Evolutionary conservation across 2,329 filamentous ascomycete genomes (phyloP), one percentile per base, ranked within the genome.

Genomic region (Pyrenophora tritici-repentis): DNA sequence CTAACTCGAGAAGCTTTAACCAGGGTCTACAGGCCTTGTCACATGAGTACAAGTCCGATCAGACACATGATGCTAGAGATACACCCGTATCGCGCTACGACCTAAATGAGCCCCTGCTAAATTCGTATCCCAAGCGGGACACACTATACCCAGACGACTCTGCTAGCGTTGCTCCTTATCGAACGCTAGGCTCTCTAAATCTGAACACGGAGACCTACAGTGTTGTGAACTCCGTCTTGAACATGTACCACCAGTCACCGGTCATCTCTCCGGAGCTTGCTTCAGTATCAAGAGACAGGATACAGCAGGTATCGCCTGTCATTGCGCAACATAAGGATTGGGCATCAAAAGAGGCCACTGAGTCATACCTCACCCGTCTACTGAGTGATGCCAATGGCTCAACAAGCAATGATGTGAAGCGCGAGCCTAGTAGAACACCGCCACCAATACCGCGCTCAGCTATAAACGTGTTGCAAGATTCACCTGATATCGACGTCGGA

Each of bases 321-420:
- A 67, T 84, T 45, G 80, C 79, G n/a, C 78, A 78, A 55, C 75
- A 81, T 51, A 78, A 78, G 6, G 76, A 78, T 29, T 84, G 81
- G 78, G 79, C 81, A 43, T 79, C 80, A 1, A 80, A 79, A 48
- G 79, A 80, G 49, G 79, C 81, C 2, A 81, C 79, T 3, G 79
- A 81, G 53, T 74, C 81, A n/a, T 84, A 82, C 63, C 66, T 84
- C 4, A 77, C 81, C 49, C 75, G 81, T 52, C 44, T 75, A n/a
- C 48, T 75, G 24, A 73, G 70, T 50, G 71, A 73, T 51, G 70
- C 67, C 22, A 70, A 62, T 63, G 81, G 53, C 42, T 53, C 56
- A 22, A 53, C 47, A 43, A 45, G 52, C 39, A 47, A 55, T 37
- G 41, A 35, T n/a, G 13, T 51, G 17, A 49, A 53, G 35, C 50